Conservation (phyloP, 768 basidiomycete genomes). For the Lactarius vividus region DNA sequence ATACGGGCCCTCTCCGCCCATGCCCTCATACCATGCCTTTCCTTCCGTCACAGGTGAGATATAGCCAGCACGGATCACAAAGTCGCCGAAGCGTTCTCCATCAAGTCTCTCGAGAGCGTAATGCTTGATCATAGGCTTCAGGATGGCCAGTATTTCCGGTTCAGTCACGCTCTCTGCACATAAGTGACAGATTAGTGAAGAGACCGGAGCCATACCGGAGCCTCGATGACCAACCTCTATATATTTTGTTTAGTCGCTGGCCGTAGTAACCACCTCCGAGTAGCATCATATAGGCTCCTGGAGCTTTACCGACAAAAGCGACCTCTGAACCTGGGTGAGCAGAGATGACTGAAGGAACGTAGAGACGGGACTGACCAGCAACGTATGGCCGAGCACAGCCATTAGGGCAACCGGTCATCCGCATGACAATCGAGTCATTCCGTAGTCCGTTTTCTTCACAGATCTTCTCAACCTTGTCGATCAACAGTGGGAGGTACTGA, state of each 20-base stretch:
- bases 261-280: conserved; percentile 96
- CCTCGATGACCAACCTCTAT: conserved; percentile 54
- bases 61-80: conserved; percentile 87
- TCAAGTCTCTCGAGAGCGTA: conserved; percentile 85
- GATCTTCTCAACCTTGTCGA: conserved; percentile 93
- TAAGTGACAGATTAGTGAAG: background rate
- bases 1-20: conserved; percentile 74
- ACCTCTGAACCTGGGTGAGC: conserved; percentile 55
- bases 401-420: conserved; percentile 97
- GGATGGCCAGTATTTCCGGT: conserved; percentile 86
- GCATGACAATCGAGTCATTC: conserved; percentile 95
- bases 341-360: background rate
- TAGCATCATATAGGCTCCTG: conserved; percentile 89
- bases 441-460: conserved; percentile 91
- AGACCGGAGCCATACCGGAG: background rate
- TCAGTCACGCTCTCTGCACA: conserved; percentile 80
- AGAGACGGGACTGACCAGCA: conserved; percentile 53
- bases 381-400: conserved; percentile 93
- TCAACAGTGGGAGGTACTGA: conserved; percentile 86
- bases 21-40: conserved; percentile 80
- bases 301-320: conserved; percentile 95
- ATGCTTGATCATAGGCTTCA: conserved; percentile 89
- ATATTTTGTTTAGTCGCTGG: conserved; percentile 94
- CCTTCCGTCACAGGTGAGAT: conserved; percentile 84
- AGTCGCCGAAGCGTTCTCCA: conserved; percentile 95